phyloP scores from a whole-genome alignment of 352 stramenopile species.

The Pythium chondricola region DNA sequence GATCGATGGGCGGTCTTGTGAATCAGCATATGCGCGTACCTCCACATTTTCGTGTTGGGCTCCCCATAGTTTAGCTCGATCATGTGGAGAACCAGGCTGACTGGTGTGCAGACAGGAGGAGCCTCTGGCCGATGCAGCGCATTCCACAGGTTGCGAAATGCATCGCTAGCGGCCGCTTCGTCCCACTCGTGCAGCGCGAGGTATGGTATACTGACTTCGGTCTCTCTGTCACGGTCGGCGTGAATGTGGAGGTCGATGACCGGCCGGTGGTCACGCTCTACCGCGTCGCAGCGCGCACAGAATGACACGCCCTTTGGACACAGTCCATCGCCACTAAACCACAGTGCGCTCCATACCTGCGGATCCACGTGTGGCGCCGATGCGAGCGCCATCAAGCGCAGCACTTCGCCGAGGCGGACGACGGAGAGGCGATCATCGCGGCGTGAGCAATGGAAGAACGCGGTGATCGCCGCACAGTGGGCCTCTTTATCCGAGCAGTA shows the following conservation, averaged over 20 bases:
- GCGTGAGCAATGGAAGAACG: no score
- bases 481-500: no score
- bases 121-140: no score
- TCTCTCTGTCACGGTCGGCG: not conserved
- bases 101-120: no score
- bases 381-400: conserved; percentile 7
- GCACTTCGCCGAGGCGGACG: conserved; percentile 9
- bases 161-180: not conserved
- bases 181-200: conserved; percentile 8
- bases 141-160: no score
- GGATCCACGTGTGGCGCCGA: conserved; percentile 8
- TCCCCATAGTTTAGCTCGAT: no score
- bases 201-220: conserved; percentile 1
- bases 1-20: no score
- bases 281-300: conserved; percentile 8
- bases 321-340: not conserved
- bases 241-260: not conserved
- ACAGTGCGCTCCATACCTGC: conserved; percentile 6
- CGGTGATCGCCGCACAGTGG: no score
- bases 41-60: no score
- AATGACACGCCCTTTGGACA: not conserved
- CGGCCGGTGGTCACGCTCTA: not conserved
- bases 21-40: no score
- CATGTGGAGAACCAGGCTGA: no score
- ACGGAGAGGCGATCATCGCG: not conserved